Percentiles rank a stretch among this genome's conserved stretches.
Evolutionary conservation across 208 protist genomes (phyloP).

Genomic region (Tritrichomonas musculus): DNA sequence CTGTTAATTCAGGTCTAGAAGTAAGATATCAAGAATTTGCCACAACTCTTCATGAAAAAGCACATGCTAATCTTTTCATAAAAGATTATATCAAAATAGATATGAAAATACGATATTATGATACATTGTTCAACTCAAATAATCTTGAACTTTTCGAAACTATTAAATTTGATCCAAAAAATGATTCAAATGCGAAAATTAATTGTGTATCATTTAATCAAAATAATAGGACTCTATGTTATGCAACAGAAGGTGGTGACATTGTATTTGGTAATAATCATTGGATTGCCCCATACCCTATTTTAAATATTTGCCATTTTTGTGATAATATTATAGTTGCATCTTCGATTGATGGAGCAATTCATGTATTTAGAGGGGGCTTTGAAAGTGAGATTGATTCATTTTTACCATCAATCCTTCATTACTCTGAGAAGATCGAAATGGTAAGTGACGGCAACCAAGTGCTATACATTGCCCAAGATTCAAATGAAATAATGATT

Average conservation of each 20-base stretch:
- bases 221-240: not conserved
- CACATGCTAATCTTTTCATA: not conserved
- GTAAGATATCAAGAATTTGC: not conserved
- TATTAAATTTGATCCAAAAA: too few species aligned
- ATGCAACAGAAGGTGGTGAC: not conserved
- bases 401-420: not conserved
- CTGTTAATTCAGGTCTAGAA: not conserved
- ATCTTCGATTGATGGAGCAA: not conserved
- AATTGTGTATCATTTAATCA: not conserved
- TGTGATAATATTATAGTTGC: not conserved
- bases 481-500: not conserved
- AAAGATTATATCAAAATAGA: not conserved
- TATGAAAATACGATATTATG: not conserved
- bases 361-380: not conserved
- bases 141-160: not conserved
- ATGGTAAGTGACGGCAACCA: not conserved
- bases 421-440: not conserved
- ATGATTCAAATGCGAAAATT: too few species aligned
- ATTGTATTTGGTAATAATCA: not conserved
- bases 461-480: not conserved
- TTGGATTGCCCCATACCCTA: not conserved
- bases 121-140: not conserved
- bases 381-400: not conserved
- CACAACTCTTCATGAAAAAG: not conserved
- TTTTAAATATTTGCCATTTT: not conserved